Base-by-base conservation (phyloP, 164 flowering plant genomes). In the Nymphaea colorata region DNA sequence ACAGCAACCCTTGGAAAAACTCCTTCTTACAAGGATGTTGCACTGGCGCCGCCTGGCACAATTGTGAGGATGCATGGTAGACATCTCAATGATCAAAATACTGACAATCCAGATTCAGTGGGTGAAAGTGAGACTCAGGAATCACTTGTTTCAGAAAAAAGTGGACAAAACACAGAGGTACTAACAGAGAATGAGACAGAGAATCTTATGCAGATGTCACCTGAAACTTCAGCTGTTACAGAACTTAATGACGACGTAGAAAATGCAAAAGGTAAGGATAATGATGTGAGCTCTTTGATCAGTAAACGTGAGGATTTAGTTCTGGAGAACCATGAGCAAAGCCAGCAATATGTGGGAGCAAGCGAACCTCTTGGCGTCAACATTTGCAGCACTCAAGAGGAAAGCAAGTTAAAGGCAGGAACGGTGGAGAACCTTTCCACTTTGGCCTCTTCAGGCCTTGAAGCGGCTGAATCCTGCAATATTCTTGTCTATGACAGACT, bases 21-120 rank as follows among this genome's bases (percentile, higher is more conserved):
- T 65, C 99, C 93, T 74, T 94, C 98, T 41, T 94, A 94, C 76
- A 94, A 90, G 80, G 99, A 94, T 79, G 97, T 94, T 62, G 97
- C 99, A 55, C 64, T 94, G 68, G 99, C 99, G 36, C 97, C 95
- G 15, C 99, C 96, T 5, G 97, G 99, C 51, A 84, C 81, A 14
- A 84, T 90, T 70, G 73, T 86, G 64, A 84, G 78, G 81, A 71
- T 87, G 74, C 87, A 85, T 69, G 82, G 76, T 42, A 65, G 70
- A 69, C 73, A 59, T 25, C 74, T 79, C n/a, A 76, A 83, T 63
- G 67, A 65, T 71, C 82, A 82, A 42, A n/a, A 6, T 66, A 66
- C 69, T 62, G 77, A 66, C 55, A 76, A 71, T 18, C 70, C 61
- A 61, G 87, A 82, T 61, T 64, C 44, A 41, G 64, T 14, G 66